Evolutionary conservation across 2,329 filamentous ascomycete genomes (phyloP).

Genomic region (Fusarium tricinctum): DNA sequence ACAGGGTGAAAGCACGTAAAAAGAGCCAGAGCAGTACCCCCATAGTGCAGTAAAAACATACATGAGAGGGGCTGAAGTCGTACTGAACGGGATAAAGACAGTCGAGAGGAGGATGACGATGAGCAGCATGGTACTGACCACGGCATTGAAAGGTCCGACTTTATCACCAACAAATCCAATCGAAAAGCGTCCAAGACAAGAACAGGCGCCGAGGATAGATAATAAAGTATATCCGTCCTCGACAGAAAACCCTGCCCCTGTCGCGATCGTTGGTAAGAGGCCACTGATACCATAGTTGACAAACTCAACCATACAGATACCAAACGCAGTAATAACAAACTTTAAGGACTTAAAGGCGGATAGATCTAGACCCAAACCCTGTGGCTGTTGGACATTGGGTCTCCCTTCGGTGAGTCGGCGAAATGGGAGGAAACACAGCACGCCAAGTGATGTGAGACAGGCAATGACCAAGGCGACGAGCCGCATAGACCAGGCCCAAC

Average conservation of each 20-base stretch:
- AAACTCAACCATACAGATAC: conserved; percentile 61
- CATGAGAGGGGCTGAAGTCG: conserved; percentile 54
- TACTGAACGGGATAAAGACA: conserved; percentile 60
- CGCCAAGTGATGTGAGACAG: conserved; percentile 44
- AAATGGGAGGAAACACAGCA: conserved; percentile 54
- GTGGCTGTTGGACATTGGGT: neutral
- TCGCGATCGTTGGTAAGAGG: conserved; percentile 61
- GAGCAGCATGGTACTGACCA: conserved; percentile 42
- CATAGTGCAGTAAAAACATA: conserved; percentile 61
- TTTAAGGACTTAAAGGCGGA: conserved; percentile 56
- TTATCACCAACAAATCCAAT: conserved; percentile 59
- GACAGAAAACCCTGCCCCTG: conserved; percentile 48
- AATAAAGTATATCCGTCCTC: conserved; percentile 59
- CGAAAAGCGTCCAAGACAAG: conserved; percentile 58
- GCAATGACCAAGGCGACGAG: conserved; percentile 48
- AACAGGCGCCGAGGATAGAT: conserved; percentile 59
- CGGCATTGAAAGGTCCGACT: conserved; percentile 59
- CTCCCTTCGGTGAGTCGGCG: conserved; percentile 31
- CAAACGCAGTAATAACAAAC: conserved; percentile 56
- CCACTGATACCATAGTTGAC: conserved; percentile 63
- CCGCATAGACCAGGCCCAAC: conserved; percentile 53
- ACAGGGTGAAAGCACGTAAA: conserved; percentile 57
- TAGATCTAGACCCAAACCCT: conserved; percentile 51
- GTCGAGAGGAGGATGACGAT: conserved; percentile 57
- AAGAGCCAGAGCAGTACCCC: conserved; percentile 63